Base-by-base conservation (phyloP, 352 stramenopile species). In the Pythium periplocum region DNA sequence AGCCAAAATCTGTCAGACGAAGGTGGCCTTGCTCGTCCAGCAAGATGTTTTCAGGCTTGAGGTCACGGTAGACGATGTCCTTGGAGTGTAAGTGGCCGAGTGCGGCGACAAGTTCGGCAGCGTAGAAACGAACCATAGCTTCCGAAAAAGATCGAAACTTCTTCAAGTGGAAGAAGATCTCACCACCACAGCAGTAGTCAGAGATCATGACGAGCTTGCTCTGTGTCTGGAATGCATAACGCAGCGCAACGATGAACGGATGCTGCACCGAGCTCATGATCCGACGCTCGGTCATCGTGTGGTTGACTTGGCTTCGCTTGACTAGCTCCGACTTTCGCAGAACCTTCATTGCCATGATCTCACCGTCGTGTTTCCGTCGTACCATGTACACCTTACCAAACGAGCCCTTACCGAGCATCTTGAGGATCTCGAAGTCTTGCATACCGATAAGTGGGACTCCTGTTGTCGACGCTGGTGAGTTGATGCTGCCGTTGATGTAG, bases 381-480 rank as follows among this genome's bases (percentile, higher is more conserved):
- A 98, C 96, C 48, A 99, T 88, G 69, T 98, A 99, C 34, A 99
- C 96, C 64, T 98, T 98, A 64, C 93, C 94, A 70, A 98, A 98
- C 4, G 84, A 98, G 34, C 95, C 95, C 62, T 98, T 98, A 40
- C 96, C 96, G 62, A 98, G 95, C 71, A 98, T 97, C 69, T 98
- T 98, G 34, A 99, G 83, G 53, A 98, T 96, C 59, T 98, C 94
- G 71, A 99, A 99, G 60, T 95, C 87, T 49, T 77, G 68, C 75
- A 90, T 87, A 2, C 65, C 72, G 39, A 94, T 73, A 12, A 78
- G 53, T 26, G 69, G 61, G 6, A 48, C 54, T 26, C 17, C 17
- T 26, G 17, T 26, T 26, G 42, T 45, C 57, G 49, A 55, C 62
- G 59, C 62, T 64, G 43, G 45, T 48, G 54, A 43, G 34, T 35